Evolutionary conservation across 1,284 basidiomycete species (phyloP), one percentile per base, ranked within the genome.

Genomic region (Phenoliferia sp.): DNA sequence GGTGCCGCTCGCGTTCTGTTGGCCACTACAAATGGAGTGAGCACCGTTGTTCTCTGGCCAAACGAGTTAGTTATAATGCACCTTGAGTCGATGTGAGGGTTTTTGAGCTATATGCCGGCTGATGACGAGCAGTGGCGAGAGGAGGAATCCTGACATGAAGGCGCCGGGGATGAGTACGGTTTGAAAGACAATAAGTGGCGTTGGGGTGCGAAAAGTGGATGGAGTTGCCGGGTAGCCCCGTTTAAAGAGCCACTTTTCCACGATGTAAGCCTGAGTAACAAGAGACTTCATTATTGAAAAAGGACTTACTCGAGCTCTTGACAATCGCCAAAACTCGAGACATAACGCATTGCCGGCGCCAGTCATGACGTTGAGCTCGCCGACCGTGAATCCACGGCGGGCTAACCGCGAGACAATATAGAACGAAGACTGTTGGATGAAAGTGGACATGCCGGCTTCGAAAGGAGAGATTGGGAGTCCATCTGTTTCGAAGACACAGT

Each of bases 61-160:
- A 36, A 19, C 7, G 22, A 12, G 16, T 22, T 1, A 16, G 28
- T 22, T 9, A 3, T 4, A 26, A 36, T 59, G n/a, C 2, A 69
- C 65, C 48, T 70, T 72, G 28, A 97, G 85, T 4, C 94, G 88
- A 75, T 93, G 90, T 9, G 89, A 87, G 1, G 96, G 96, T 44
- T 88, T 87, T 75, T 92, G 92, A 0, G 95, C 94, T 68, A 96
- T 90, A 77, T 94, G 88, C 0, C 96, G 86, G 19, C 94, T 96
- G 22, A 98, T 85, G 64, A 94, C 89, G 22, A 99, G 88, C 15
- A 99, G 83, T 0, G 96, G 96, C 0, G 93, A 93, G n/a, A 99
- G 86, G 16, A 97, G 82, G 79, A 97, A 92, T 6, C 96, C 96
- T 19, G 89, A 88, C 31, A 98, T 83, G 67, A 99, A 86, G 0